Evolutionary conservation across 108 stramenopile genomes (phyloP).

Genomic region (Fragilaria radians): DNA sequence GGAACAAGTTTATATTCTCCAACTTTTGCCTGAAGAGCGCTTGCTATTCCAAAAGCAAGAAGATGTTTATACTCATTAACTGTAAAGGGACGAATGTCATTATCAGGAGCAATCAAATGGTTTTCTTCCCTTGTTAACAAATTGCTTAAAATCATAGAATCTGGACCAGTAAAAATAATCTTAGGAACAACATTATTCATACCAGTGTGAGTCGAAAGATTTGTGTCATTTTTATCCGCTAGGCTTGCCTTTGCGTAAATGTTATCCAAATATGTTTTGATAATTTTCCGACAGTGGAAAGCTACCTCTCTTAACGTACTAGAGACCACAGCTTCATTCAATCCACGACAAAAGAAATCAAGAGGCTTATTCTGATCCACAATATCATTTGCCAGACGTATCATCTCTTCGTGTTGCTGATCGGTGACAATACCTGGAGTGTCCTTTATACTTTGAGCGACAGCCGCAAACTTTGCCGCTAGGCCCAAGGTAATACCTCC

Average conservation of each 20-base stretch:
- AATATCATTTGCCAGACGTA: constrained; percentile 14
- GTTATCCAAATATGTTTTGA: constrained; percentile 19
- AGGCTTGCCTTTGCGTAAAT: background rate
- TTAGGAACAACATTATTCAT: constrained; percentile 7
- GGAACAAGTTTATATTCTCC: constrained; percentile 11
- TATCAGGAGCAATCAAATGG: constrained; percentile 16
- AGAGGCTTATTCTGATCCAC: constrained; percentile 27
- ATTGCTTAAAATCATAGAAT: constrained; percentile 36
- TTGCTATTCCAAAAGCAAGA: background rate
- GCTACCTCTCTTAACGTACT: constrained; percentile 47
- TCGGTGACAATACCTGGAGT: constrained; percentile 45
- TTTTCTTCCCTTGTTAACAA: constrained; percentile 25
- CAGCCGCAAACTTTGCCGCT: constrained; percentile 13
- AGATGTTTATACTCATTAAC: constrained; percentile 17
- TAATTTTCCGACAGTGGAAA: constrained; percentile 30
- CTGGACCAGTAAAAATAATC: constrained; percentile 56
- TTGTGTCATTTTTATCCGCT: constrained; percentile 13
- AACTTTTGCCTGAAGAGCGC: constrained; percentile 2
- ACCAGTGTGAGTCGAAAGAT: background rate
- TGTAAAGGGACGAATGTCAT: constrained; percentile 44
- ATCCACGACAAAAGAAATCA: constrained; percentile 22
- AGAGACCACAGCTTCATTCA: constrained; percentile 51
- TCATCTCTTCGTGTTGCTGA: constrained; percentile 23
- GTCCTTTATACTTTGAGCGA: constrained; percentile 30
- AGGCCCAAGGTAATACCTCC: constrained; percentile 69